These are phyloP conservation scores for Ramaria rubella DNA, from an alignment of 768 basidiomycete genomes.

Conservation along the genomic window DNA sequence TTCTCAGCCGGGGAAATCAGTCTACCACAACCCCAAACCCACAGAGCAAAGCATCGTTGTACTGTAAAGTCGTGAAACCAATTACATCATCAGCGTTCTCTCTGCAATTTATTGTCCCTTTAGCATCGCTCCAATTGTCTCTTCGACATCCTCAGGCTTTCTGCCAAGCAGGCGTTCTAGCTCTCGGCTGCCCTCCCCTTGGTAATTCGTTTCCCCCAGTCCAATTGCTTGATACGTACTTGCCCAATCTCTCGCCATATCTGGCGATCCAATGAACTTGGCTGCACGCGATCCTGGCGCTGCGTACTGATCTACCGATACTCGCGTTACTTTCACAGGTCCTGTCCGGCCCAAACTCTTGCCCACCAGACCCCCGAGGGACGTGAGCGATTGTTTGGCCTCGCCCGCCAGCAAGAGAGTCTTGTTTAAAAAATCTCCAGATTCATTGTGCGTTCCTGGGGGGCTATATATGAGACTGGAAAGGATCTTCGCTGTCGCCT, in stretches of 20 bases:
- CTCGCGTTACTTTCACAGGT: no score
- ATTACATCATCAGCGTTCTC: not conserved
- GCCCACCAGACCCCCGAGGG: no score
- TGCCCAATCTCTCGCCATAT: not conserved
- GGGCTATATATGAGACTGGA: no score
- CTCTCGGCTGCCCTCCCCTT: not conserved
- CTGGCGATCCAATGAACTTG: not conserved
- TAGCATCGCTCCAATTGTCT: not conserved
- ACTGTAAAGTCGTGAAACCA: conserved; percentile 30
- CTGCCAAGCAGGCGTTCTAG: not conserved
- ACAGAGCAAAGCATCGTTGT: conserved; percentile 51
- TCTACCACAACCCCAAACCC: conserved; percentile 70
- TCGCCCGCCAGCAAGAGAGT: no score
- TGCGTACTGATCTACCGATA: no score
- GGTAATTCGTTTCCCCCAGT: not conserved
- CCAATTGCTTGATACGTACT: not conserved
- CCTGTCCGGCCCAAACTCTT: no score
- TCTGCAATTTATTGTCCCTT: not conserved
- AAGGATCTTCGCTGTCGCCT: no score
- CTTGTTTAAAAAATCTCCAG: no score
- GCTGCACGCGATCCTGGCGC: no score
- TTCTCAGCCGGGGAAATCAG: conserved; percentile 74
- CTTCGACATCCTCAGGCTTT: no score
- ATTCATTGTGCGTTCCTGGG: no score
- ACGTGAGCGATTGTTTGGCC: no score